Conservation (phyloP, 768 basidiomycete genomes). For the Leucocoprinus leucothites region DNA sequence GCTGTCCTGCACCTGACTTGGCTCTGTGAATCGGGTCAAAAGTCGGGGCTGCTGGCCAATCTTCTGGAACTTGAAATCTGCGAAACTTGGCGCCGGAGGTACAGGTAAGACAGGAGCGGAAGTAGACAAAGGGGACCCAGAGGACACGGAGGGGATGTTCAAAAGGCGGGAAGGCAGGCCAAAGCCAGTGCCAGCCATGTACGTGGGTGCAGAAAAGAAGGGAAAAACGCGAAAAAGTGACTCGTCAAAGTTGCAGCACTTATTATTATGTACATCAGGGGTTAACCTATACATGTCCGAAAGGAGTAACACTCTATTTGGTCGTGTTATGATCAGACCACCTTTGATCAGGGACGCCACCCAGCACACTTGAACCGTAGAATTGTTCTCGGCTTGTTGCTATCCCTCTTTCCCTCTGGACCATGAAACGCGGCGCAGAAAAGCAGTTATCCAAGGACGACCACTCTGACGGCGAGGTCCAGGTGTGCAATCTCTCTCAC, state of each 20-base stretch:
- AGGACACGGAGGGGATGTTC: not conserved
- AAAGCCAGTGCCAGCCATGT: constrained; percentile 2
- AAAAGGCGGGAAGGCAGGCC: not conserved
- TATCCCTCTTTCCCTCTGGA: too few species aligned
- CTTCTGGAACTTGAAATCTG: constrained; percentile 1
- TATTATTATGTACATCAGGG: too few species aligned
- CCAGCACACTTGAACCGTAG: too few species aligned
- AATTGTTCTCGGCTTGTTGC: not conserved
- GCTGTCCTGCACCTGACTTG: not conserved
- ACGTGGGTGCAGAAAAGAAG: not conserved
- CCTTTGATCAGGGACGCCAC: not conserved
- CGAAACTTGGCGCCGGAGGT: constrained; percentile 3
- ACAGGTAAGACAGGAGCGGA: not conserved
- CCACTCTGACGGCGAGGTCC: constrained; percentile 33
- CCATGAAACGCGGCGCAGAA: constrained; percentile 75
- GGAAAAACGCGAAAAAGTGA: not conserved
- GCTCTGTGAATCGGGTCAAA: constrained; percentile 4
- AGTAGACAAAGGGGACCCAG: too few species aligned
- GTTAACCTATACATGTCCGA: too few species aligned
- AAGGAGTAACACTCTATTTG: too few species aligned
- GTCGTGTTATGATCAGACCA: not conserved
- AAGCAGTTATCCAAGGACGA: constrained; percentile 63
- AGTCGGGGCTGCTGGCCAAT: constrained; percentile 7
- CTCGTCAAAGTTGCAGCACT: too few species aligned
- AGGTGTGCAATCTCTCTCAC: constrained; percentile 17